These are phyloP conservation scores for Lophiotrema nucula DNA, from an alignment of 495 filamentous ascomycete species.

Conservation along the genomic window DNA sequence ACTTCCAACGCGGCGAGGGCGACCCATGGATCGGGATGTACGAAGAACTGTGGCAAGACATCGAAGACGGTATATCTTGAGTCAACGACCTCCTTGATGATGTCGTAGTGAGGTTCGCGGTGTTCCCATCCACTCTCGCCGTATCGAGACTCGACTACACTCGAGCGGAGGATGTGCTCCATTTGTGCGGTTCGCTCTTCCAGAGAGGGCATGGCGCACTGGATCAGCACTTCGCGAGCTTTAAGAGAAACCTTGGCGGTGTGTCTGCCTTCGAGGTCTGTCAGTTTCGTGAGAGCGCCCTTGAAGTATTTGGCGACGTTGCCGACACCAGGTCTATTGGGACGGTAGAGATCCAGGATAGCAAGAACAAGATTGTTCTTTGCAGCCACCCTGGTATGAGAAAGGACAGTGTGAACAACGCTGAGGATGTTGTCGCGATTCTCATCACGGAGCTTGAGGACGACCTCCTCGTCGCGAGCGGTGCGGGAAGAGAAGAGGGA, in stretches of 20 bases:
- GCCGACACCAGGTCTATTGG: conserved; percentile 85
- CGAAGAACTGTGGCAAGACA: conserved; percentile 90
- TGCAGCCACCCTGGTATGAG: conserved; percentile 83
- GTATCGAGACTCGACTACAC: conserved; percentile 94
- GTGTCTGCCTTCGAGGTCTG: conserved; percentile 84
- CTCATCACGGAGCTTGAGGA: conserved; percentile 90
- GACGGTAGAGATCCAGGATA: conserved; percentile 89
- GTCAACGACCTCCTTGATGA: conserved; percentile 96
- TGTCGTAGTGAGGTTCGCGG: conserved; percentile 78
- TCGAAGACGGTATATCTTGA: conserved; percentile 98
- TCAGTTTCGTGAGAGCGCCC: conserved; percentile 75
- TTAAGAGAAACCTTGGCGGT: conserved; percentile 96
- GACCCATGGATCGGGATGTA: conserved; percentile 91
- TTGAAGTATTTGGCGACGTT: conserved; percentile 89
- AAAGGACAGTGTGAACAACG: conserved; percentile 84
- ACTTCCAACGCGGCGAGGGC: conserved; percentile 91
- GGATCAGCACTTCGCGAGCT: conserved; percentile 93
- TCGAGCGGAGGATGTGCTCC: conserved; percentile 97
- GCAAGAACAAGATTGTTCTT: conserved; percentile 95
- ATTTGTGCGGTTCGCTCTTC: conserved; percentile 94
- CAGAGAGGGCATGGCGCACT: conserved; percentile 91
- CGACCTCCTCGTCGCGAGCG: conserved; percentile 87
- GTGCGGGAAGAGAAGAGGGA: conserved; percentile 80
- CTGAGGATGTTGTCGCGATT: conserved; percentile 85
- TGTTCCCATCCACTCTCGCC: conserved; percentile 98